Evolutionary conservation across 2,329 filamentous ascomycete species (phyloP).

Genomic region (Calonectria pteridis): DNA sequence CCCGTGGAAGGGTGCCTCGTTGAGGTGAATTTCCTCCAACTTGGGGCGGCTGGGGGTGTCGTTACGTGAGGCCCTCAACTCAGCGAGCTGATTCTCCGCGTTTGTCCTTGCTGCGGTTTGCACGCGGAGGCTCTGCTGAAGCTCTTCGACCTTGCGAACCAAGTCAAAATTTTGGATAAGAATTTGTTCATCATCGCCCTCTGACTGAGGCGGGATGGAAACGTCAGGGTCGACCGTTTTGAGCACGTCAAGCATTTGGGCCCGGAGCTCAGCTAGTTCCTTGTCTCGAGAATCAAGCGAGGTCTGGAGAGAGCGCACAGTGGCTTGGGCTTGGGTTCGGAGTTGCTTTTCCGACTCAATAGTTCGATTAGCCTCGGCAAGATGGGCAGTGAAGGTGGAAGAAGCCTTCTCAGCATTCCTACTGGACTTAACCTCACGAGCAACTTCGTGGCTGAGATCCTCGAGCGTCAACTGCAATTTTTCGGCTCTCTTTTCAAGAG

Average conservation of each 20-base stretch:
- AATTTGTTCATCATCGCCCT: conserved; percentile 71
- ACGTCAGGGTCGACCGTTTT: conserved; percentile 87
- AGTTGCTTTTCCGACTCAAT: conserved; percentile 92
- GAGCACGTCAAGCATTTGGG: conserved; percentile 84
- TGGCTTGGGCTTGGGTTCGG: conserved; percentile 86
- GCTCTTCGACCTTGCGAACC: conserved; percentile 85
- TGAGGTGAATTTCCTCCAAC: conserved; percentile 88
- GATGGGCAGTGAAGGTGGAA: conserved; percentile 82
- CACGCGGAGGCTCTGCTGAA: conserved; percentile 89
- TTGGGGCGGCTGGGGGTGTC: conserved; percentile 80
- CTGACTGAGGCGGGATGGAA: conserved; percentile 71
- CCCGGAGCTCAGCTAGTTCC: conserved; percentile 84
- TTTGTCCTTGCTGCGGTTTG: conserved; percentile 84
- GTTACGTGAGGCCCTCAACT: conserved; percentile 79
- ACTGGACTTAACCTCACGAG: conserved; percentile 88
- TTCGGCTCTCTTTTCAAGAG: conserved; percentile 93
- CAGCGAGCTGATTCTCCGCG: conserved; percentile 85
- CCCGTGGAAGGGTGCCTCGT: conserved; percentile 79
- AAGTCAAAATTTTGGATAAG: conserved; percentile 85
- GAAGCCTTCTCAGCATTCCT: conserved; percentile 91
- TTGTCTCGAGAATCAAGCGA: conserved; percentile 83
- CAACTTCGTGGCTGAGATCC: conserved; percentile 92
- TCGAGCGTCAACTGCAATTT: conserved; percentile 90
- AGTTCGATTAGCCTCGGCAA: conserved; percentile 89
- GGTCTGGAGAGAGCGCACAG: conserved; percentile 82